These are phyloP conservation scores for Exophiala viscosa DNA, from an alignment of 2,329 filamentous ascomycete genomes.

Conservation along the genomic window DNA sequence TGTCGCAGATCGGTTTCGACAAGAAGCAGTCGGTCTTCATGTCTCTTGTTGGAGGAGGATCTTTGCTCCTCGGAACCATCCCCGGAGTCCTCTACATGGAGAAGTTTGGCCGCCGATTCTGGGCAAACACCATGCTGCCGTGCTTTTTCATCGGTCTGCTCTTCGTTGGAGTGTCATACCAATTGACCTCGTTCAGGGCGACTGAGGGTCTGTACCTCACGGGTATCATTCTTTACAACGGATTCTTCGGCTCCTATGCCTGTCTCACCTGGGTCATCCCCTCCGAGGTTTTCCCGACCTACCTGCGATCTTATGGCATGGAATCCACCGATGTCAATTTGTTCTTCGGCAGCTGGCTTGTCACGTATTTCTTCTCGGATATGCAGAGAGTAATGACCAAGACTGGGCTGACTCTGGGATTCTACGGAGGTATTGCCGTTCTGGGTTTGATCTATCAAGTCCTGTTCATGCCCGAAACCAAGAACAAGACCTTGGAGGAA, in stretches of 20 bases:
- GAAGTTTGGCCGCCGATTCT: conserved; percentile 67
- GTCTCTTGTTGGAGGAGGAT: conserved; percentile 67
- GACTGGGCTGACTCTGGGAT: conserved; percentile 65
- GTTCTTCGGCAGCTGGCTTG: conserved; percentile 68
- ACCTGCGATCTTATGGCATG: conserved; percentile 70
- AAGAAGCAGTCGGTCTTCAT: conserved; percentile 64
- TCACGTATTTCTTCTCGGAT: conserved; percentile 70
- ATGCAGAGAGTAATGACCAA: conserved; percentile 67
- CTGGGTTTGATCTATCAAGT: conserved; percentile 69
- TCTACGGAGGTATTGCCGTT: conserved; percentile 70
- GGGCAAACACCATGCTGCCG: conserved; percentile 68
- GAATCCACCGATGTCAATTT: conserved; percentile 64
- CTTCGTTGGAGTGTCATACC: conserved; percentile 63
- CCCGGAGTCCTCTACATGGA: conserved; percentile 70
- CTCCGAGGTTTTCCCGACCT: conserved; percentile 68
- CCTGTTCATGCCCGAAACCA: conserved; percentile 71
- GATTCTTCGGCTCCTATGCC: conserved; percentile 64
- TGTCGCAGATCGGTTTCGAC: conserved; percentile 65
- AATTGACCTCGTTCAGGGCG: conserved; percentile 49
- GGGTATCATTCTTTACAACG: conserved; percentile 65
- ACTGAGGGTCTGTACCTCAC: conserved; percentile 62
- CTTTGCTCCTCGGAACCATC: conserved; percentile 64
- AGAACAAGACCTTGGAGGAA: conserved; percentile 70
- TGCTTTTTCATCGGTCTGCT: conserved; percentile 68
- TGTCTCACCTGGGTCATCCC: conserved; percentile 65